A percentile compares a stretch with the other conserved stretches of the same genome.
These are phyloP conservation scores for Coelastrella sp. DNA, from an alignment of 139 green algal species.

Conservation along the genomic window DNA sequence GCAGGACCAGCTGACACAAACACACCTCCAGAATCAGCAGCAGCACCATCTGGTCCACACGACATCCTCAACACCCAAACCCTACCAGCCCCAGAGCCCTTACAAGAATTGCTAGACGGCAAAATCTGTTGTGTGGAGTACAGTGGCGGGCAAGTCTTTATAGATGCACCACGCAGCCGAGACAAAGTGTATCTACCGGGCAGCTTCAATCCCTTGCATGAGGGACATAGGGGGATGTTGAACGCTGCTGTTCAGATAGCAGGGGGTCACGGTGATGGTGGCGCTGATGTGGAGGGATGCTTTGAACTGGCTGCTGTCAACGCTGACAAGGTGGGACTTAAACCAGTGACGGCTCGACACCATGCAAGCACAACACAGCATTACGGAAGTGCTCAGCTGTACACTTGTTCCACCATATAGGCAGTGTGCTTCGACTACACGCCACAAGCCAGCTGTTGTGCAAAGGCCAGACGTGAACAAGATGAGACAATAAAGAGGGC, in stretches of 20 bases:
- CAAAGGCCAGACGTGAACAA: too few relatives aligned
- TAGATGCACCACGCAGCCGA: slow-evolving; percentile 71
- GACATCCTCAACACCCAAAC: neutral
- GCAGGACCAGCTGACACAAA: neutral
- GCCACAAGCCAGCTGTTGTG: neutral
- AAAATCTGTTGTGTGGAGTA: slow-evolving; percentile 77
- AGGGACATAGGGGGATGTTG: slow-evolving; percentile 79
- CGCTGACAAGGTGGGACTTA: slow-evolving; percentile 84
- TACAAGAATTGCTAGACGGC: slow-evolving; percentile 70
- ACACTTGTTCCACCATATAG: too few relatives aligned
- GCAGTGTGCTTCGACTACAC: too few relatives aligned
- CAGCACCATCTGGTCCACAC: slow-evolving; percentile 37
- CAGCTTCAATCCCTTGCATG: slow-evolving; percentile 95
- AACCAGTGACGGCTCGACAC: too few relatives aligned
- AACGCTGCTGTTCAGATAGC: slow-evolving; percentile 46
- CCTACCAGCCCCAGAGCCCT: slow-evolving; percentile 45
- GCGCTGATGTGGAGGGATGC: slow-evolving; percentile 14
- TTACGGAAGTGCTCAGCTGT: too few relatives aligned
- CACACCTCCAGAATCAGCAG: neutral
- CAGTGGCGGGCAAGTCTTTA: slow-evolving; percentile 62
- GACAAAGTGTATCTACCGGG: slow-evolving; percentile 83
- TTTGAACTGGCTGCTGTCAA: slow-evolving; percentile 93
- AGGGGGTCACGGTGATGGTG: neutral
- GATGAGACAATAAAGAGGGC: too few relatives aligned
- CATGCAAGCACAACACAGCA: too few relatives aligned